Conservation (phyloP, 345 rosid species). For the Moringa oleifera region DNA sequence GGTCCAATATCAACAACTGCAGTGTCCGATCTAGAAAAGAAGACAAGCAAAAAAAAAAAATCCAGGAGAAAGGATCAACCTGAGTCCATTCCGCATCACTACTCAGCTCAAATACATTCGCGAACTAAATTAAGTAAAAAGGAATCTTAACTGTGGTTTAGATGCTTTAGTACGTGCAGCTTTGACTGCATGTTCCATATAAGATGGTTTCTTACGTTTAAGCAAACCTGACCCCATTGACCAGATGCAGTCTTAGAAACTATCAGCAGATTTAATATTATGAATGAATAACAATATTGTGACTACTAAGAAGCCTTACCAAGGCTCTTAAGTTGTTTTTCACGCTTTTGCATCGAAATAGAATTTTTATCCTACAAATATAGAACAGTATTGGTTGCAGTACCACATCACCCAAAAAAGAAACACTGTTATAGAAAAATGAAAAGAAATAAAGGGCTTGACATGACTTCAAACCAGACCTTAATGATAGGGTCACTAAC, state of each 20-base stretch:
- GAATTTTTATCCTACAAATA: conserved; percentile 46
- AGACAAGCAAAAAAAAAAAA: conserved; percentile 4
- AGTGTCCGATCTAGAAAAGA: conserved; percentile 38
- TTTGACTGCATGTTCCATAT: conserved; percentile 40
- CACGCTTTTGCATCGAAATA: conserved; percentile 39
- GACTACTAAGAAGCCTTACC: conserved; percentile 36
- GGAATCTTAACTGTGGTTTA: conserved; percentile 56
- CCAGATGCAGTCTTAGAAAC: conserved; percentile 12
- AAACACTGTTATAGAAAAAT: not conserved
- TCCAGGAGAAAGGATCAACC: not conserved
- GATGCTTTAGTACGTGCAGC: conserved; percentile 41
- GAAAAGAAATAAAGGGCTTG: conserved; percentile 1
- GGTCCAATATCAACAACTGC: conserved; percentile 52
- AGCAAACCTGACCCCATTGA: conserved; percentile 45
- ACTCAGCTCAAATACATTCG: not conserved
- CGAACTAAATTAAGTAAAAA: not conserved
- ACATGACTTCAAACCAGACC: conserved; percentile 36
- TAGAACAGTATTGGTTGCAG: conserved; percentile 1
- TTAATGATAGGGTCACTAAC: conserved; percentile 52
- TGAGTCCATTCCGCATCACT: not conserved
- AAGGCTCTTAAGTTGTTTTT: conserved; percentile 47
- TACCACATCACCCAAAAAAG: not conserved
- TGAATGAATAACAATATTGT: conserved; percentile 7
- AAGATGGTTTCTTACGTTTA: conserved; percentile 68
- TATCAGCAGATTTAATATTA: conserved; percentile 12